A percentile compares a stretch with the other conserved stretches of the same genome.
Evolutionary conservation across 2,329 filamentous ascomycete genomes (phyloP).

Genomic region (Endocalyx cinctus): DNA sequence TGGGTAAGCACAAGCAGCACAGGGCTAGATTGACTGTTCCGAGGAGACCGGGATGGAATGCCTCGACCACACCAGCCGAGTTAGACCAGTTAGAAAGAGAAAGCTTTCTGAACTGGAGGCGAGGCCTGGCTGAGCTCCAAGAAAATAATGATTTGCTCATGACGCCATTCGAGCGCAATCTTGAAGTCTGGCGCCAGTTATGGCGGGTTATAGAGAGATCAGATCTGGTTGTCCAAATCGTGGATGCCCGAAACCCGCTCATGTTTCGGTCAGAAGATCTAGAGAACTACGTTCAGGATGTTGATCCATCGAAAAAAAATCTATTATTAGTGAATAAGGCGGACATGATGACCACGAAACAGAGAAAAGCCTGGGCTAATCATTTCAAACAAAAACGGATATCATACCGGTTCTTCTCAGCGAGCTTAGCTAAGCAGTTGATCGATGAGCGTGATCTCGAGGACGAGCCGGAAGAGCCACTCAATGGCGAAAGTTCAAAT

Average conservation of each 20-base stretch:
- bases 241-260: conserved; percentile 91
- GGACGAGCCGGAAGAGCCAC: conserved; percentile 39
- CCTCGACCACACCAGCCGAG: conserved; percentile 75
- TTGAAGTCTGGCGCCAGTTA: conserved; percentile 96
- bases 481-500: conserved; percentile 23
- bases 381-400: conserved; percentile 79
- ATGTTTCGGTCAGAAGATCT: conserved; percentile 93
- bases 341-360: conserved; percentile 92
- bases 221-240: conserved; percentile 94
- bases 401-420: conserved; percentile 94
- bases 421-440: conserved; percentile 81
- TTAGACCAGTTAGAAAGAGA: conserved; percentile 76
- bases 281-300: conserved; percentile 89
- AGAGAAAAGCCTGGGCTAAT: conserved; percentile 78
- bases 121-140: conserved; percentile 86
- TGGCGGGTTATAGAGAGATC: conserved; percentile 98
- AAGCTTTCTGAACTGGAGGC: conserved; percentile 79
- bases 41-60: conserved; percentile 83
- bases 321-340: conserved; percentile 95
- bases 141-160: conserved; percentile 92
- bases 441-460: conserved; percentile 66
- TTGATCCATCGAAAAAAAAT: conserved; percentile 84
- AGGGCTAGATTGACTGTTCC: conserved; percentile 79
- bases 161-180: conserved; percentile 95
- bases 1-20: conserved; percentile 81